Evolutionary conservation across 2,329 filamentous ascomycete species (phyloP).

Genomic region (Amylocarpus encephaloides): DNA sequence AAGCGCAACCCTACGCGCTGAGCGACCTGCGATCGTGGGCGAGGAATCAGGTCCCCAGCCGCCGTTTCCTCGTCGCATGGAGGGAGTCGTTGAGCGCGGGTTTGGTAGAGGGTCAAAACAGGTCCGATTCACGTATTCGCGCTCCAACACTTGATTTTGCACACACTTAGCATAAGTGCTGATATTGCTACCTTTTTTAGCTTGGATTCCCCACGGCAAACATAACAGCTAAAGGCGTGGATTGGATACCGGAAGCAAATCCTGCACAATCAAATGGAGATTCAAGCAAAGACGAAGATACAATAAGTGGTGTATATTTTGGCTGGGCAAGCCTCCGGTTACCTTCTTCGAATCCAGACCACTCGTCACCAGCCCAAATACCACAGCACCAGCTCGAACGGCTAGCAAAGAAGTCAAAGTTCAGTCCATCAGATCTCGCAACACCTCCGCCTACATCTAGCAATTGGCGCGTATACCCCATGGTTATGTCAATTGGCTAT

Average conservation of each 20-base stretch:
- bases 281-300: slow-evolving; percentile 34
- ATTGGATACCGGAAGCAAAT: slow-evolving; percentile 44
- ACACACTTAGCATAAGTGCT: not conserved
- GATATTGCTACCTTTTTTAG: slow-evolving; percentile 36
- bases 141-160: too few species aligned
- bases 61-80: slow-evolving; percentile 78
- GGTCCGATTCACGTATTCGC: slow-evolving; percentile 39
- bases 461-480: slow-evolving; percentile 58
- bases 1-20: slow-evolving; percentile 6
- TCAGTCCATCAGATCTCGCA: slow-evolving; percentile 22
- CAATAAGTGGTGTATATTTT: slow-evolving; percentile 83
- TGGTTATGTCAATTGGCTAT: slow-evolving; percentile 93
- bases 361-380: slow-evolving; percentile 12
- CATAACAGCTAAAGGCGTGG: slow-evolving; percentile 63
- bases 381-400: not conserved
- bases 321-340: slow-evolving; percentile 76
- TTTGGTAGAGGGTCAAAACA: slow-evolving; percentile 94
- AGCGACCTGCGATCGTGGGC: slow-evolving; percentile 67
- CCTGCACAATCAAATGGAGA: not conserved
- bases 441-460: slow-evolving; percentile 20
- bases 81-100: slow-evolving; percentile 82
- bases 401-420: not conserved
- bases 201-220: slow-evolving; percentile 97
- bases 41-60: slow-evolving; percentile 63
- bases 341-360: slow-evolving; percentile 39